A percentile compares a stretch with the other conserved stretches of the same genome.
These are phyloP conservation scores for Chaetomium globosum DNA, from an alignment of 2,329 filamentous ascomycete species.

Conservation along the genomic window DNA sequence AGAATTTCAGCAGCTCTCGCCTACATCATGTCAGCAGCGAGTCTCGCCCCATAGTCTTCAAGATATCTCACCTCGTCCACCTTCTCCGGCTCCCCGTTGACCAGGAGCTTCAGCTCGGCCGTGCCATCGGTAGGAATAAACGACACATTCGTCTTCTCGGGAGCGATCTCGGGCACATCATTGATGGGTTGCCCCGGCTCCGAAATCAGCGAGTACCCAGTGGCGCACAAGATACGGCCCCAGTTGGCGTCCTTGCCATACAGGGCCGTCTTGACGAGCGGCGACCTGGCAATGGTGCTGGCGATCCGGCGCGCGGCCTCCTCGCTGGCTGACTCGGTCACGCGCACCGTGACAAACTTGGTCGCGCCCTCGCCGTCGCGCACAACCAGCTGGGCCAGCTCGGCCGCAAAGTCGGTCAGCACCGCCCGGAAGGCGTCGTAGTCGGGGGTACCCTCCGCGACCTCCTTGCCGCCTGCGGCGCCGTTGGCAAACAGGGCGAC, in stretches of 20 bases:
- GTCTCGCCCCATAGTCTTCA: not conserved
- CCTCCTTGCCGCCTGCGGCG: constrained; percentile 72
- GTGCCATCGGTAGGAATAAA: constrained; percentile 79
- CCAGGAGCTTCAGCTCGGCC: constrained; percentile 72
- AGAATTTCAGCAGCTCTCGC: constrained; percentile 74
- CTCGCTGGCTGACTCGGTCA: constrained; percentile 71
- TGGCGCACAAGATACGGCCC: constrained; percentile 94
- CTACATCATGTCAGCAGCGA: constrained; percentile 32
- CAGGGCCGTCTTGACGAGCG: constrained; percentile 93
- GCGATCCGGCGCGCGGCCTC: constrained; percentile 77
- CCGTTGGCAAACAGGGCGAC: constrained; percentile 94
- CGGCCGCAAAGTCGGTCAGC: constrained; percentile 75
- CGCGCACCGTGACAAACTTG: constrained; percentile 93
- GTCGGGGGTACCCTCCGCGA: constrained; percentile 59
- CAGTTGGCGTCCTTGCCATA: constrained; percentile 98
- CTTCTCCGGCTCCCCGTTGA: constrained; percentile 76
- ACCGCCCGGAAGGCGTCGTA: constrained; percentile 71
- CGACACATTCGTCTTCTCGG: constrained; percentile 73
- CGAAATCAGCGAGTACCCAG: constrained; percentile 73
- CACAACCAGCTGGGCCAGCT: constrained; percentile 89
- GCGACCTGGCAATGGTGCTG: constrained; percentile 83
- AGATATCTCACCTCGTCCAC: constrained; percentile 63
- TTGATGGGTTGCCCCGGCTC: constrained; percentile 59
- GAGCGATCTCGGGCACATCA: constrained; percentile 65
- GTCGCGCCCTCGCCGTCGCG: constrained; percentile 96